Percentiles rank a stretch among this genome's conserved stretches.
These are phyloP conservation scores for Spizellomyces sp. DNA, from an alignment of 192 early-diverging fungal species.

Conservation along the genomic window DNA sequence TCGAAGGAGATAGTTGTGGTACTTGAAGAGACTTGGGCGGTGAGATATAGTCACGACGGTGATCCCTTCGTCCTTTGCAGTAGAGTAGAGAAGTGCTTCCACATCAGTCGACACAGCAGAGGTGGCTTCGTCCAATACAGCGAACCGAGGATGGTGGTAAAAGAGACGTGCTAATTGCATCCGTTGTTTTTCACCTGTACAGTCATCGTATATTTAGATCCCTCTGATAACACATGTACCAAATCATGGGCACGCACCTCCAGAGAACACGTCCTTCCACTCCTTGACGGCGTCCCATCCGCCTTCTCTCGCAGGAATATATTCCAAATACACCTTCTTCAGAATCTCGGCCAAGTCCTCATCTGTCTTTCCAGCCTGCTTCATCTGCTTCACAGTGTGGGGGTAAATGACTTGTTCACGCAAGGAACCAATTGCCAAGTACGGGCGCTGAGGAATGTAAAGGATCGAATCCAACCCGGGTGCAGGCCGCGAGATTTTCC, in stretches of 20 bases:
- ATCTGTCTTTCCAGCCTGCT: conserved; percentile 67
- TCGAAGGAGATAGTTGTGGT: conserved; percentile 87
- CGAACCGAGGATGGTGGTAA: conserved; percentile 93
- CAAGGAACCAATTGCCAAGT: conserved; percentile 89
- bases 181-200: conserved; percentile 51
- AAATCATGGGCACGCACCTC: conserved; percentile 68
- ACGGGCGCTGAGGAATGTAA: conserved; percentile 98
- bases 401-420: conserved; percentile 98
- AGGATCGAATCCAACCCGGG: conserved; percentile 74
- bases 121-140: conserved; percentile 96
- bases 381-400: conserved; percentile 65
- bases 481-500: conserved; percentile 45
- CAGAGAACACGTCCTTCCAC: conserved; percentile 85
- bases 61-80: conserved; percentile 65
- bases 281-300: conserved; percentile 59
- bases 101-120: conserved; percentile 91
- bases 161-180: conserved; percentile 97
- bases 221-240: neutral
- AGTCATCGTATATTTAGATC: neutral
- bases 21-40: conserved; percentile 91
- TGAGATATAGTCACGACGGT: conserved; percentile 93
- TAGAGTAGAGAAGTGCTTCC: conserved; percentile 81
- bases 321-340: conserved; percentile 79
- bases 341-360: conserved; percentile 77
- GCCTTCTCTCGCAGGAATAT: conserved; percentile 65